phyloP scores from a whole-genome alignment of 257 asterid genomes.

The Solanum virginianum region DNA sequence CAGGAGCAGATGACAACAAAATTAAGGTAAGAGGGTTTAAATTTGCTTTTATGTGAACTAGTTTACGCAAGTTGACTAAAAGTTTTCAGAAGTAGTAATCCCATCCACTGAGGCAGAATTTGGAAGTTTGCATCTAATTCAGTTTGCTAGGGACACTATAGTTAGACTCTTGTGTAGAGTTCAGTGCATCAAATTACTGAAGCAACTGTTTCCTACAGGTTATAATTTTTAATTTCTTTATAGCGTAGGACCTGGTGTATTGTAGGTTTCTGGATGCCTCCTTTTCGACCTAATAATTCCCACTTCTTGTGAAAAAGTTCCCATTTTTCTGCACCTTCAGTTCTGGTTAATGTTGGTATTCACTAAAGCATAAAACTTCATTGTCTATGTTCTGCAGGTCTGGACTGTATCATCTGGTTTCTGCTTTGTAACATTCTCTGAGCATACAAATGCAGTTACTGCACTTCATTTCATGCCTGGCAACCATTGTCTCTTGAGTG shows the following conservation, averaged over 20 bases:
- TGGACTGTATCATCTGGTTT: constrained; percentile 92
- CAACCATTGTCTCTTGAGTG: constrained; percentile 86
- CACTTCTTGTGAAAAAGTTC: neutral
- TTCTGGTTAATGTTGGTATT: neutral
- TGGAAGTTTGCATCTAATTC: neutral
- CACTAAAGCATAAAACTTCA: neutral
- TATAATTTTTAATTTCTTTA: neutral
- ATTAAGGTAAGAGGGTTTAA: constrained; percentile 46
- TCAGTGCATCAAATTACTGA: neutral
- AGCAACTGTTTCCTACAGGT: neutral
- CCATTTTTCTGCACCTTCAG: neutral
- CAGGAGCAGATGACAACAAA: constrained; percentile 98
- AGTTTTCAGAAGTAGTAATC: neutral
- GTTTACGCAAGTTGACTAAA: neutral
- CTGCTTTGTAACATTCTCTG: constrained; percentile 87
- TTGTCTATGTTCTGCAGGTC: constrained; percentile 45
- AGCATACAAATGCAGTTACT: constrained; percentile 90
- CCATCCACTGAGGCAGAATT: neutral
- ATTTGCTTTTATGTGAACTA: neutral
- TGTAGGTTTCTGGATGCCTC: neutral
- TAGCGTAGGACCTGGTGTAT: neutral
- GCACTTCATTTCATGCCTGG: constrained; percentile 86
- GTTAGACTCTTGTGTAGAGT: neutral
- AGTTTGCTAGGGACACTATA: neutral
- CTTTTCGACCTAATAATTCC: neutral